Evolutionary conservation across 2,329 filamentous ascomycete species (phyloP).

Genomic region (Chalara sp.): DNA sequence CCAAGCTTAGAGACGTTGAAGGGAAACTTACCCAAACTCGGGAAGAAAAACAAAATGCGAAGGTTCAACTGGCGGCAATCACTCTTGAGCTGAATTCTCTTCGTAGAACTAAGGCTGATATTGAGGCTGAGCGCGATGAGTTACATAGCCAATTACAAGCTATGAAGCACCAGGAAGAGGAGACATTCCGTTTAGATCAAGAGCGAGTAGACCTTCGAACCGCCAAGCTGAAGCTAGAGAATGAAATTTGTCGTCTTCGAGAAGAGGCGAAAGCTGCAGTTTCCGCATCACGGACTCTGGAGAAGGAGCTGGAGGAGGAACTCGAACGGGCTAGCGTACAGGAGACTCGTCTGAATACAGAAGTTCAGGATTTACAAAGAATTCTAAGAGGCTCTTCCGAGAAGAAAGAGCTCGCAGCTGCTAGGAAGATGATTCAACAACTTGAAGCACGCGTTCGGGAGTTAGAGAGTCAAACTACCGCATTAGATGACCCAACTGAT

Average conservation of each 20-base stretch:
- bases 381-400: slow-evolving; percentile 26
- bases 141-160: slow-evolving; percentile 53
- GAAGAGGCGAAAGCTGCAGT: slow-evolving; percentile 54
- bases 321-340: slow-evolving; percentile 60
- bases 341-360: slow-evolving; percentile 53
- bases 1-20: slow-evolving; percentile 51
- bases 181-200: slow-evolving; percentile 56
- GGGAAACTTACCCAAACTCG: slow-evolving; percentile 48
- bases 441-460: slow-evolving; percentile 51
- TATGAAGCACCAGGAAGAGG: slow-evolving; percentile 47
- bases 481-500: slow-evolving; percentile 33
- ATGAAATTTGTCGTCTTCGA: slow-evolving; percentile 56
- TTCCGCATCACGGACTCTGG: slow-evolving; percentile 51
- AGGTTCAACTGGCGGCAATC: slow-evolving; percentile 54
- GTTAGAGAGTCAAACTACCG: slow-evolving; percentile 33
- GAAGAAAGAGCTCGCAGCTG: slow-evolving; percentile 37
- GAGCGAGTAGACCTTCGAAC: slow-evolving; percentile 64
- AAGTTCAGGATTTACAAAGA: slow-evolving; percentile 46
- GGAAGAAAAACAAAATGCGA: slow-evolving; percentile 55
- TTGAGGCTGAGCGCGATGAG: slow-evolving; percentile 60
- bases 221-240: slow-evolving; percentile 60
- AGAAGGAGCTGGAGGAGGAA: slow-evolving; percentile 59
- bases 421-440: slow-evolving; percentile 57
- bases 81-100: slow-evolving; percentile 55
- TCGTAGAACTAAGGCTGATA: slow-evolving; percentile 47